Evolutionary conservation across 192 early-diverging fungal species (phyloP).

Genomic region (Backusella morwellensis): DNA sequence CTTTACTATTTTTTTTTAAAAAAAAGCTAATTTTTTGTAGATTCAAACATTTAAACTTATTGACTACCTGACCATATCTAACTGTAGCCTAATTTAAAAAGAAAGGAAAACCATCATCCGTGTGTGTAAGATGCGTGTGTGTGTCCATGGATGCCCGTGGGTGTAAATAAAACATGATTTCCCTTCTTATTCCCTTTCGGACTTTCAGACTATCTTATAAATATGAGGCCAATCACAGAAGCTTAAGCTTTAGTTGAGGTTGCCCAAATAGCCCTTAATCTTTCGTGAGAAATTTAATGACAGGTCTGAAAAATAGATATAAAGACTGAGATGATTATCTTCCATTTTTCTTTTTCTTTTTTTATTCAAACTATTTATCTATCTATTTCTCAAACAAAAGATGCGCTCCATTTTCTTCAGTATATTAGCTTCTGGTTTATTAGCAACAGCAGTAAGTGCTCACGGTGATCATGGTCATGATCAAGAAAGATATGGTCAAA

Average conservation of each 20-base stretch:
- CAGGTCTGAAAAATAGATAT: not conserved
- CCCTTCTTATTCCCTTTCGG: not conserved
- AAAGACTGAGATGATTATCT: not conserved
- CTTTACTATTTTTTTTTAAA: constrained; percentile 4
- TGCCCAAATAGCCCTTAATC: not conserved
- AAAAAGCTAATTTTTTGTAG: not conserved
- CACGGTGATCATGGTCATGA: constrained; percentile 13
- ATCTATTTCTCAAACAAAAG: not conserved
- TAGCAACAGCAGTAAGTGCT: not conserved
- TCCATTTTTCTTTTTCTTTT: not conserved
- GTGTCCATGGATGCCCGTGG: not conserved
- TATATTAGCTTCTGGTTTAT: not conserved
- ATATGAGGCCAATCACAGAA: not conserved
- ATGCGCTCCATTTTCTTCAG: not conserved
- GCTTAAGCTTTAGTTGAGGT: not conserved
- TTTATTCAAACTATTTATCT: not conserved
- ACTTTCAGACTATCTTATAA: not conserved
- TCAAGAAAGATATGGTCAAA: constrained; percentile 13
- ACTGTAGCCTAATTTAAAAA: not conserved
- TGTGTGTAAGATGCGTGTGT: not conserved
- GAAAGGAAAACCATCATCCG: not conserved
- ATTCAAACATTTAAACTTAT: not conserved
- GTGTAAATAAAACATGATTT: not conserved
- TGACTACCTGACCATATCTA: not conserved
- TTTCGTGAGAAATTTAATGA: not conserved